phyloP scores from a whole-genome alignment of 2,329 filamentous ascomycete genomes.

The Biscogniauxia sp. region DNA sequence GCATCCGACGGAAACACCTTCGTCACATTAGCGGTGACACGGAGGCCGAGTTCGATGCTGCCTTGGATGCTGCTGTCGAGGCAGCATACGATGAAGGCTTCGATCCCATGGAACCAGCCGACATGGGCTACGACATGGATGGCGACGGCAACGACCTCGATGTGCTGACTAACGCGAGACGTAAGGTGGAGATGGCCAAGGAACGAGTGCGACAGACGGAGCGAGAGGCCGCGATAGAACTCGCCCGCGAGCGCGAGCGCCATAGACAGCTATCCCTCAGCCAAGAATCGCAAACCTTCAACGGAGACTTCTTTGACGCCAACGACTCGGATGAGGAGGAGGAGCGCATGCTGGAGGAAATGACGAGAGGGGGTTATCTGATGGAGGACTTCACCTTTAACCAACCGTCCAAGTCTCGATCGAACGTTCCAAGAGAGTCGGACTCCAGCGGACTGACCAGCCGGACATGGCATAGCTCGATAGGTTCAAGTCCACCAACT shows the following conservation, averaged over 20 bases:
- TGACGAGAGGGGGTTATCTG: conserved; percentile 77
- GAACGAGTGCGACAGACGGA: conserved; percentile 73
- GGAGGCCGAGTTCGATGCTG: conserved; percentile 89
- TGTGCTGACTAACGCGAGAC: conserved; percentile 54
- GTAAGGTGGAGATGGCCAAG: conserved; percentile 72
- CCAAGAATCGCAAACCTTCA: conserved; percentile 45
- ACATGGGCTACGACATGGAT: conserved; percentile 34
- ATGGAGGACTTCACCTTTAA: conserved; percentile 82
- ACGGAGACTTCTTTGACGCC: conserved; percentile 61
- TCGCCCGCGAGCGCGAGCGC: conserved; percentile 59
- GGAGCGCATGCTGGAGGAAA: conserved; percentile 79
- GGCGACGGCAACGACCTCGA: conserved; percentile 40
- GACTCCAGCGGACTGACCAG: conserved; percentile 78
- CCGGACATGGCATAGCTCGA: conserved; percentile 77
- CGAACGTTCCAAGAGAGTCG: conserved; percentile 71
- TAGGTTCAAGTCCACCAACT: conserved; percentile 69
- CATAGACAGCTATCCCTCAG: conserved; percentile 40
- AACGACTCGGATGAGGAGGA: conserved; percentile 71
- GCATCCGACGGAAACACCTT: conserved; percentile 67
- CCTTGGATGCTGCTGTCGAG: conserved; percentile 91
- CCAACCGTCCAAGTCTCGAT: conserved; percentile 56
- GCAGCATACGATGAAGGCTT: conserved; percentile 92
- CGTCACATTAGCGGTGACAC: conserved; percentile 68
- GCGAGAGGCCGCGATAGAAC: conserved; percentile 61
- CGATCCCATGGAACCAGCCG: conserved; percentile 62